Conservation (phyloP, 257 asterid species). For the Pogostemon cablin region DNA sequence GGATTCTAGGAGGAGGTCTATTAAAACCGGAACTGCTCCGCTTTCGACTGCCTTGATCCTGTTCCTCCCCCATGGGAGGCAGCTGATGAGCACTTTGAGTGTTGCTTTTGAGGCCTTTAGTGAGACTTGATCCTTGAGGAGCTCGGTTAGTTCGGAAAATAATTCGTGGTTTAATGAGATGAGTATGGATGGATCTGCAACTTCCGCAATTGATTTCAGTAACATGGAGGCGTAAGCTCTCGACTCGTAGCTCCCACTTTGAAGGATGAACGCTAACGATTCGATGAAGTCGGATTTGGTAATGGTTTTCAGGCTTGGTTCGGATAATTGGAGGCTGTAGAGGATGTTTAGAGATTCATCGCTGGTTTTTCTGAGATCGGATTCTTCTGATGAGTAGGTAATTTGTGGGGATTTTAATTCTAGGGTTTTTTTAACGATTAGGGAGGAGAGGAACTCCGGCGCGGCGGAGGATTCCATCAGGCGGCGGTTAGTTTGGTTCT, state of each 20-base stretch:
- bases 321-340: constrained; percentile 56
- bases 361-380: constrained; percentile 16
- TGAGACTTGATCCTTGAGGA: constrained; percentile 53
- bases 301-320: constrained; percentile 45
- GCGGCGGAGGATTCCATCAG: constrained; percentile 45
- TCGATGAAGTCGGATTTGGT: constrained; percentile 42
- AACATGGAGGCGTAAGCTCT: constrained; percentile 60
- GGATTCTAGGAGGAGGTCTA: constrained; percentile 59
- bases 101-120: constrained; percentile 51
- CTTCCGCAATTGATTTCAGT: constrained; percentile 47
- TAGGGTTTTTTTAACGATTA: constrained; percentile 23
- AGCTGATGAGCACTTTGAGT: constrained; percentile 40
- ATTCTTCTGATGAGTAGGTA: no score
- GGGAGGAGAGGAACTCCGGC: constrained; percentile 44
- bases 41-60: constrained; percentile 63
- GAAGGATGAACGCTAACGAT: constrained; percentile 49
- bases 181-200: constrained; percentile 43
- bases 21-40: constrained; percentile 40
- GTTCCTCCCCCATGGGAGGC: constrained; percentile 64
- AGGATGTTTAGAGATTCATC: constrained; percentile 62
- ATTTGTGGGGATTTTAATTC: background rate
- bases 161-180: constrained; percentile 33
- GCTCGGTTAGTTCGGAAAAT: constrained; percentile 49
- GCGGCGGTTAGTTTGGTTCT: constrained; percentile 35
- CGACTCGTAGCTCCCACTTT: constrained; percentile 61